Evolutionary conservation across 2,329 filamentous ascomycete species (phyloP).

Genomic region (Cytospora mali): DNA sequence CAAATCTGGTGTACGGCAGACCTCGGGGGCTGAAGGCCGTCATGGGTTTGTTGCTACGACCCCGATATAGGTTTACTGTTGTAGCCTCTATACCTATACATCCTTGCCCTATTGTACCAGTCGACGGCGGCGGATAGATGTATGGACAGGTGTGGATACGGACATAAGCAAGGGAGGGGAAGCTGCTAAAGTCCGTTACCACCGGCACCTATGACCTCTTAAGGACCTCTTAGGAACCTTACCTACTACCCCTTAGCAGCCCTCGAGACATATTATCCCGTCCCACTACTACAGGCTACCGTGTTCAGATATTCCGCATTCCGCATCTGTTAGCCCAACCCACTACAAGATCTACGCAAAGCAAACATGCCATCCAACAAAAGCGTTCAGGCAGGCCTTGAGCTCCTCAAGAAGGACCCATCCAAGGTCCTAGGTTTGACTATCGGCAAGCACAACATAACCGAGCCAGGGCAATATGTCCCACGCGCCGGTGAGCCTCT

Average conservation of each 20-base stretch:
- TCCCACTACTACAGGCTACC: no score
- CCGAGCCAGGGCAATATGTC: conserved; percentile 20
- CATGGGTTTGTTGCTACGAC: no score
- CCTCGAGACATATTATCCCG: no score
- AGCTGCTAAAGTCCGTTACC: neutral
- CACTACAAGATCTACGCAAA: neutral
- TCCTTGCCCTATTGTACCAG: no score
- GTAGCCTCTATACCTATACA: no score
- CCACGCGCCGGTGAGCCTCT: conserved; percentile 19
- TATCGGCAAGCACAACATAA: conserved; percentile 14
- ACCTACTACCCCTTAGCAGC: no score
- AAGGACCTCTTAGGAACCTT: no score
- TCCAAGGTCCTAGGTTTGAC: conserved; percentile 24
- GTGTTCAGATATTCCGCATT: no score
- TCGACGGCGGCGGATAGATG: no score
- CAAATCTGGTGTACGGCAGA: no score
- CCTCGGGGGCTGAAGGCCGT: no score
- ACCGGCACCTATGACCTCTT: neutral
- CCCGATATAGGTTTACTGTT: no score
- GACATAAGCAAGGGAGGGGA: neutral
- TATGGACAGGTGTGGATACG: neutral
- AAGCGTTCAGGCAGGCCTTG: conserved; percentile 14
- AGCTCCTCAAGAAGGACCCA: conserved; percentile 17
- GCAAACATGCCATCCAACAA: conserved; percentile 22
- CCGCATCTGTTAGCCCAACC: neutral